Base-by-base conservation (phyloP, 2,329 filamentous ascomycete genomes). In the Gaeumannomyces tritici region DNA sequence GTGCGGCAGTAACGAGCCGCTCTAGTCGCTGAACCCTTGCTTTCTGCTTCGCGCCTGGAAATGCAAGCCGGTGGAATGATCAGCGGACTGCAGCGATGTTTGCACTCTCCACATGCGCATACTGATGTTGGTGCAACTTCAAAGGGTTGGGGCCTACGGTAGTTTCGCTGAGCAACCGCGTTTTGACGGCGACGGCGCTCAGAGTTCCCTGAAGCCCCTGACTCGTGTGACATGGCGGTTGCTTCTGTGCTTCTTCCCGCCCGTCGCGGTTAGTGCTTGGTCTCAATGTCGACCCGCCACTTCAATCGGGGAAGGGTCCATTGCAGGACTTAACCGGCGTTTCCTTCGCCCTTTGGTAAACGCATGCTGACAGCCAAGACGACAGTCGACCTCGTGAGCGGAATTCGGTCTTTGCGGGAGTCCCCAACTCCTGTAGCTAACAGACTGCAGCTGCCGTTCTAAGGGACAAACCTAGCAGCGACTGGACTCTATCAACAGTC, bases 151-250 rank as follows among this genome's bases (percentile, higher is more conserved):
- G 21, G 24, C 63, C 55, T 57, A 62, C 63, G 63, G 29, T 64
- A 64, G 56, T 56, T 60, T n/a, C 63, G 63, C 42, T 64, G 63
- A 3, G 63, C 63, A 24, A 56, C 28, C 15, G 60, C 63, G 35
- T 64, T 64, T 51, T 62, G 60, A 2, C 57, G 63, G 15, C 61
- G 60, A 15, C 63, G 61, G 54, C 55, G 26, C 28, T 57, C 56
- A 21, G 56, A 57, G 11, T 26, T 56, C 11, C 54, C 55, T 11
- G 24, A 18, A n/a, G 42, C 42, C 8, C 2, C 42, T 28, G n/a
- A 21, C 28, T 9, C 55, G 4, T 35, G 13, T 24, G 27, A 58
- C 56, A 29, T 58, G 26, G 12, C 18, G 26, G 28, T n/a, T n/a
- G 6, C 13, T 7, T 28, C n/a, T n/a, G n/a, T n/a, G n/a, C n/a